Evolutionary conservation across 1,284 basidiomycete genomes (phyloP).

Genomic region (Ustilago vetiveriae): DNA sequence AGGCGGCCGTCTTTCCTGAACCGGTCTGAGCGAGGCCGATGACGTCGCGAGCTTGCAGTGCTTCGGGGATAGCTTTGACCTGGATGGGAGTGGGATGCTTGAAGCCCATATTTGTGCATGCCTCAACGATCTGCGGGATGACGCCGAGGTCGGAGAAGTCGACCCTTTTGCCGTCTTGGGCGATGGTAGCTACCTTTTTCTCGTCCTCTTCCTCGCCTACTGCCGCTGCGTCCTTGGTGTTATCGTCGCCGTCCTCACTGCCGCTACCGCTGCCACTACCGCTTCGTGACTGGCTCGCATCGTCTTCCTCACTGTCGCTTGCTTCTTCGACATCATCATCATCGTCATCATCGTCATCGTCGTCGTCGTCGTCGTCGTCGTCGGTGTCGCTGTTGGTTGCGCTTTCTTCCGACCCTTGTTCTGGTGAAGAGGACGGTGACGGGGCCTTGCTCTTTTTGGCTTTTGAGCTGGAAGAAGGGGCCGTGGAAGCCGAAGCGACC

Average conservation of each 20-base stretch:
- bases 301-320: constrained; percentile 2
- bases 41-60: constrained; percentile 89
- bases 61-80: constrained; percentile 85
- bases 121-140: constrained; percentile 86
- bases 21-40: constrained; percentile 98
- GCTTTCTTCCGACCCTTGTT: constrained; percentile 1
- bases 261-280: constrained; percentile 1
- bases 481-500: constrained; percentile 4
- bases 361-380: constrained; percentile 19
- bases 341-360: constrained; percentile 6
- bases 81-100: constrained; percentile 93
- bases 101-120: constrained; percentile 83
- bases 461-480: constrained; percentile 14
- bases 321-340: constrained; percentile 19
- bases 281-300: constrained; percentile 1
- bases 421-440: constrained; percentile 9
- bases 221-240: background rate
- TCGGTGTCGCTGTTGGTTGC: constrained; percentile 6
- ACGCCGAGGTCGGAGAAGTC: constrained; percentile 78
- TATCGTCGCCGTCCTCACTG: constrained; percentile 5
- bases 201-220: constrained; percentile 23
- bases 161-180: constrained; percentile 29
- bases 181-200: constrained; percentile 26
- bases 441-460: constrained; percentile 13
- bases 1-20: constrained; percentile 97